Evolutionary conservation across 352 stramenopile species (phyloP), one percentile per base, ranked within the genome.

Genomic region (Globisporangium radiosum): DNA sequence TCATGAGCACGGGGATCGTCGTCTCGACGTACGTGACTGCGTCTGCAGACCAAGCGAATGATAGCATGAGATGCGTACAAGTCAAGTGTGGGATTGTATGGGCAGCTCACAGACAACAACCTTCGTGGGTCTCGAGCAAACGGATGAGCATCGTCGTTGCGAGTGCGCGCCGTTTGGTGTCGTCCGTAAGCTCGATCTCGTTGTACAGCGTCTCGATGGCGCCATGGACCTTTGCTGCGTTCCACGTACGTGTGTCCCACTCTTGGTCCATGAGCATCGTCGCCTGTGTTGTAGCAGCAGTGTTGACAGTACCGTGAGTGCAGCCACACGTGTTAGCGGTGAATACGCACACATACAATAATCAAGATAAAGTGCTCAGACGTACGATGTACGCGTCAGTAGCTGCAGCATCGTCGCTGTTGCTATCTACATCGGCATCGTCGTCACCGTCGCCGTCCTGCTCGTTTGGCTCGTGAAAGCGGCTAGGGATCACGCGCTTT

Each of bases 191-290:
- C 54, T 91, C 81, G 40, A 89, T 75, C 45, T 91, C 69, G 44
- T 74, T 66, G 63, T 89, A 93, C 56, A 93, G 59, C 49, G 75
- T 82, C 36, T 90, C 71, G 17, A 91, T 70, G 0, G 78, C 83
- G 7, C 74, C 65, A 36, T 78, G 67, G 17, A 93, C 66, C 51
- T 90, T 91, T 15, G 65, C 63, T 1, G 42, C 54, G 42, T 87
- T 91, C 81, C 81, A 93, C 15, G 59, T 63, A 8, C 74, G 75
- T 0, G 81, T 91, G 61, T 91, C 81, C 81, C 84, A 93, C 76
- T 93, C 81, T 54, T 91, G 76, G 25, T 88, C 81, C 74, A 91
- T 77, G 5, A 89, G 65, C 75, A 93, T 89, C 8, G 62, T 81
- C 47, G 82, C 71, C 84, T 93, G 57, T 58, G 25, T 8, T 11